Percentiles rank a stretch among this genome's conserved stretches.
Evolutionary conservation across 2,329 filamentous ascomycete species (phyloP).

Genomic region (Parastagonospora avenae): DNA sequence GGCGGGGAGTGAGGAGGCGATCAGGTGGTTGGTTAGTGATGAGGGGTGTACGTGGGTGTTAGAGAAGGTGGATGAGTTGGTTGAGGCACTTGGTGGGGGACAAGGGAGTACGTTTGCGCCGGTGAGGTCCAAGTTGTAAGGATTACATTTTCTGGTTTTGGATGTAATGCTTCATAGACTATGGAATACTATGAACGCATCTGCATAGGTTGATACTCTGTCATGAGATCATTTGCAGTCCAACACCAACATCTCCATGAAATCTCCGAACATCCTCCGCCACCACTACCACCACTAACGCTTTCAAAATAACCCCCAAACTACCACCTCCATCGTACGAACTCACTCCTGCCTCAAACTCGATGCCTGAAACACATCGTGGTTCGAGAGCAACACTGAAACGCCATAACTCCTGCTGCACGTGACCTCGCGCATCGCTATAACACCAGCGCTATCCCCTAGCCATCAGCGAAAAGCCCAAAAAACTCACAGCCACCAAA

Average conservation of each 20-base stretch:
- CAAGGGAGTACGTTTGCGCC: constrained; percentile 39
- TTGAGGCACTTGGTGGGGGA: constrained; percentile 45
- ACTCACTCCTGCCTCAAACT: neutral
- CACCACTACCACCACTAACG: too few species aligned
- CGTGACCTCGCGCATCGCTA: constrained; percentile 2
- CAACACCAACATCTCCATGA: too few species aligned
- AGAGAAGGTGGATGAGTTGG: constrained; percentile 65
- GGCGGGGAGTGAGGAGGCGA: constrained; percentile 58
- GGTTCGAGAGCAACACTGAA: constrained; percentile 10
- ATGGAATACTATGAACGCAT: too few species aligned
- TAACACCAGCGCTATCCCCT: constrained; percentile 14
- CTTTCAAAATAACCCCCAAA: too few species aligned
- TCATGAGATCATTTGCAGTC: too few species aligned
- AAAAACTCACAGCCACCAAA: neutral
- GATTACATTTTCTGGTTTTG: neutral
- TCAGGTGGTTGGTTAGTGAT: constrained; percentile 67
- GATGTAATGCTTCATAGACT: too few species aligned
- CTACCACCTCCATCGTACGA: too few species aligned
- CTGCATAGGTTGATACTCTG: too few species aligned
- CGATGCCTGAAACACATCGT: constrained; percentile 1
- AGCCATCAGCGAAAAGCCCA: constrained; percentile 9
- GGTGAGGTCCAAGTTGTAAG: constrained; percentile 33
- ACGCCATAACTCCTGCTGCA: constrained; percentile 7
- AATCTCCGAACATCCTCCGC: too few species aligned
- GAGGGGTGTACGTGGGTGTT: constrained; percentile 70